Base-by-base conservation (phyloP, 768 basidiomycete species). In the Lactarius deliciosus region DNA sequence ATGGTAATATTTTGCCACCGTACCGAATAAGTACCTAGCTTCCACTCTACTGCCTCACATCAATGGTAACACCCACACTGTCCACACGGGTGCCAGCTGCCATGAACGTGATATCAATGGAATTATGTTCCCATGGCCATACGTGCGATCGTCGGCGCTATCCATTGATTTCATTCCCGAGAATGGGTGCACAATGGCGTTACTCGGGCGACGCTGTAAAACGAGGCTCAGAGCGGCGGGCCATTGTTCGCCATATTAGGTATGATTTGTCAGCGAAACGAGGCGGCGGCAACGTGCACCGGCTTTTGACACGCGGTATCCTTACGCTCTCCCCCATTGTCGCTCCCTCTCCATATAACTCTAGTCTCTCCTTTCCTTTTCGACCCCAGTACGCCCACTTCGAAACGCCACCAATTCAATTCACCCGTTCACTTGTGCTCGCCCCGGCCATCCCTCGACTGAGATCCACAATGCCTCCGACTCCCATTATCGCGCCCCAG, bases 401-500 rank as follows among this genome's bases (percentile, higher is more conserved):
- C 6, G n/a, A 36, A 55, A n/a, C 22, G 13, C 57, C 61, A 28
- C 16, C 47, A 9, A 50, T 32, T 18, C 36, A 7, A 32, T 15
- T 20, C 36, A 2, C 25, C 47, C 45, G 5, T 6, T 43, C 55
- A 38, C 18, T 45, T 32, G 32, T 63, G 38, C 28, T 28, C 61
- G 22, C 45, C 30, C 11, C 41, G 10, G 32, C 43, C 20, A 50
- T 16, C 38, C 25, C 13, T 22, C 7, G 43, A 62, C 36, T 9
- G 57, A 47, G 56, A 61, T 57, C 61, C 57, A 66, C 68, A 53
- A 71, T 71, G 70, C 36, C 68, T 32, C 68, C 68, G 43, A 69
- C 65, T 40, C 64, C 70, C 54, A 69, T 70, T 40, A 60, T 69
- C 63, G 70, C 70, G 9, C 70, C 70, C 34, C 69, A 71, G 54